Evolutionary conservation across 495 filamentous ascomycete species (phyloP), one percentile per base, ranked within the genome.

Genomic region (Parmelia sp.): DNA sequence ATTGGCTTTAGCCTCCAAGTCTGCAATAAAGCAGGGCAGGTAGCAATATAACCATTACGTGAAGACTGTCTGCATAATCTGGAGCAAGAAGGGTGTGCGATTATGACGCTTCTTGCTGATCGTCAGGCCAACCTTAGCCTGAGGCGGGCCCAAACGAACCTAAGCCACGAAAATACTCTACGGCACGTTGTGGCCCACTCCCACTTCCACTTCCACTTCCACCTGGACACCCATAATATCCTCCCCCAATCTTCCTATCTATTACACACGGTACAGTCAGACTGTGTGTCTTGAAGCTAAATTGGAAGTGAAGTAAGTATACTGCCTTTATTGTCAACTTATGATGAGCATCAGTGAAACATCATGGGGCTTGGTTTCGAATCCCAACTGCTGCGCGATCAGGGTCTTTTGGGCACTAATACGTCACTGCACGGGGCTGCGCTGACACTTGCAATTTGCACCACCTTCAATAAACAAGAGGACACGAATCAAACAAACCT

Each of bases 401-500:
- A 53, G 49, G 49, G 49, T 53, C 25, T 40, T 40, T 40, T 40
- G 14, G 39, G 39, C 39, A 12, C 39, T 40, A 40, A 10, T 40
- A 40, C 39, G 39, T 40, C 39, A 40, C 39, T 40, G 39, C 39
- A 11, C 36, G 36, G 36, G 36, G 39, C 39, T 40, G 39, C 9
- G 9, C 39, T 31, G 12, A 53, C 2, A 14, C 3, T 12, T 49
- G 23, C 40, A 56, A 37, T 33, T 45, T 33, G 27, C 39, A 37
- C 5, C 36, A 37, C 6, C 6, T 11, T 11, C 5, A 37, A 5
- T 37, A 5, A 37, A 37, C 6, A 27, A 49, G 36, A 25, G 51
- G n/a, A 40, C 39, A 57, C 58, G 27, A 63, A 51, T 37, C 45
- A 63, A 36, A 65, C 29, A 60, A 65, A 42, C 59, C 51, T 25